Evolutionary conservation across 139 green algal species (phyloP), one percentile per base, ranked within the genome.

Genomic region (Coccomyxa sp.): DNA sequence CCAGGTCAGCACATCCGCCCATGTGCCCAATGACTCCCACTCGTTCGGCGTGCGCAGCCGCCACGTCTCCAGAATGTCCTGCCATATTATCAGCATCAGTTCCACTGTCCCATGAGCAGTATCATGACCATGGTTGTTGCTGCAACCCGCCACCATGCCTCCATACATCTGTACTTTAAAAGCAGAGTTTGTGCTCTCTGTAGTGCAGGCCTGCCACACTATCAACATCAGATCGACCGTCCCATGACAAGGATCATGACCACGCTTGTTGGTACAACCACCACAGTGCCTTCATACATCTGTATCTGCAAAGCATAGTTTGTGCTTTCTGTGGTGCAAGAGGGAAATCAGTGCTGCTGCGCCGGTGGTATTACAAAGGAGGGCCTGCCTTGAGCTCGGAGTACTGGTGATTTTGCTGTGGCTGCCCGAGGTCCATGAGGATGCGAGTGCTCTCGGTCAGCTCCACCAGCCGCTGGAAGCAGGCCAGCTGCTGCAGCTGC

Each of bases 1-100:
- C 97, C 97, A 99, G 84, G 95, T 85, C 81, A 99, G 89, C 77
- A 99, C 83, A 85, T 99, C 93, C 71, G 91, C 91, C 97, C 97
- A 99, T 82, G 93, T 91, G 9, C 90, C 79, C 77, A 99, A 74
- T 32, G 88, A 85, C 88, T 99, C 97, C 95, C 96, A 99, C 74
- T 94, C 92, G 82, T 99, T 99, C 75, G 97, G 97, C 38, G 91
- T 95, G 58, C 97, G 92, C 86, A 99, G 89, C 82, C 95, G 88
- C 94, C 94, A 97, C 0, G 92, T 96, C 86, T 98, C 94, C 82
- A 96, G 86, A 25, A 98, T 98, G 79, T 99, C 95, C 89, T 97
- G 92, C 60, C 38, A 51, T 93, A 80, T 68, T 91, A 67, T 58
- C 11, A 79, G 7, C 74, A 58, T 30, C 25, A 79, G 23, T 4